These are phyloP conservation scores for Zymoseptoria passerinii DNA, from an alignment of 2,329 filamentous ascomycete species.

Conservation along the genomic window DNA sequence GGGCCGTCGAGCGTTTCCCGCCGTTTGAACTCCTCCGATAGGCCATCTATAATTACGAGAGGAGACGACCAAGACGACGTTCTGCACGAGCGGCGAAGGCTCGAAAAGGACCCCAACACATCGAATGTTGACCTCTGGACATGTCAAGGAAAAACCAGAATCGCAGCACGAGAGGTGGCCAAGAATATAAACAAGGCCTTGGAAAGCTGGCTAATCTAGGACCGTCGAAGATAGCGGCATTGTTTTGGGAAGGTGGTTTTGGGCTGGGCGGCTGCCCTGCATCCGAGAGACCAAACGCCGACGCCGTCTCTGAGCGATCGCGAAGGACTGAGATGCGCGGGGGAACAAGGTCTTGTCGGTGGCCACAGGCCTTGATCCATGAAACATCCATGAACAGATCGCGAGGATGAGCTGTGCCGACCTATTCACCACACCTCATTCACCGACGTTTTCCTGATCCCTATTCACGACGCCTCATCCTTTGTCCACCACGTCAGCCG, in stretches of 20 bases:
- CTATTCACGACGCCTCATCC: background rate
- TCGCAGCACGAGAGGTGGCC: background rate
- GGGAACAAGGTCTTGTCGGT: background rate
- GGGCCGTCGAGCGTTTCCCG: background rate
- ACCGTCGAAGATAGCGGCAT: background rate
- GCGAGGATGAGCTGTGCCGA: background rate
- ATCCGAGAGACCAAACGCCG: background rate
- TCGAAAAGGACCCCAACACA: background rate
- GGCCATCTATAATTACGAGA: background rate
- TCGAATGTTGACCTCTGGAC: background rate
- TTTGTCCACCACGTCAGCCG: background rate
- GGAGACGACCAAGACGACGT: no score
- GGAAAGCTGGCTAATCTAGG: background rate
- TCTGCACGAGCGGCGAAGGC: background rate
- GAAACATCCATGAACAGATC: background rate
- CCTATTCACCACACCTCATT: background rate
- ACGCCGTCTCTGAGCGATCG: background rate
- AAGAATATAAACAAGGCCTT: background rate
- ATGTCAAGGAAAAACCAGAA: no score
- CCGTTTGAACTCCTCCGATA: background rate
- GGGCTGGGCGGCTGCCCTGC: background rate
- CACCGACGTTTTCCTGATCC: background rate
- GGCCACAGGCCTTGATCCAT: background rate
- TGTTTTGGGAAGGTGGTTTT: background rate
- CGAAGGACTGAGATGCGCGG: background rate